Base-by-base conservation (phyloP, 2,329 filamentous ascomycete genomes). In the Bipolaris oryzae region DNA sequence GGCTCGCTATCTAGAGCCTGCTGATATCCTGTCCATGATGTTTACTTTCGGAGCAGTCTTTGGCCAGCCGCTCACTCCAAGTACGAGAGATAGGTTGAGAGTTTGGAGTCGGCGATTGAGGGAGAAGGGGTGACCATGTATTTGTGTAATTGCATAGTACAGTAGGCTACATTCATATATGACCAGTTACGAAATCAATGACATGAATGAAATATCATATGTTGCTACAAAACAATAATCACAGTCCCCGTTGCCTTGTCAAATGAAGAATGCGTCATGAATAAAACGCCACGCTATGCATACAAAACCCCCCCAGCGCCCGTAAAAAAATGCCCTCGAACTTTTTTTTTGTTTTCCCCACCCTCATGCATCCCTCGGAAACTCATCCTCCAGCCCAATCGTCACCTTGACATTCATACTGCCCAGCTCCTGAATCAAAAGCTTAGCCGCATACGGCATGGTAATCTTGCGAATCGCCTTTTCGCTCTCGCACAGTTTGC, bases 381-480 rank as follows among this genome's bases (percentile, higher is more conserved):
- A 99, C 78, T 98, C 92, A 74, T 99, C 95, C 70, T 92, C 92
- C 64, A 99, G 79, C 80, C 94, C 91, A 78, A 99, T 81, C 55
- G 90, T 84, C 57, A 96, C 94, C 60, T 93, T 90, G n/a, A 99
- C 92, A 76, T 99, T 99, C 95, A 99, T 99, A 76, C 92, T 96
- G 72, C 96, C 89, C 70, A 99, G 78, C 79, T 99, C 95, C 80
- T 99, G 95, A 46, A 98, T 91, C 53, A 99, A 80, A 73, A 99
- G 79, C 83, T 99, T 98, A 0, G 95, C 95, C 16, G 95, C 95
- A 77, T 99, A 99, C 33, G 95, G 95, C 84, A 99, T 96, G 33
- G 89, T 94, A 89, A 99, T 96, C 77, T 90, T 89, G 15, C 92
- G 89, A 23, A 99, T 91, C 28, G 89, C 87, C 55, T 89, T 85